Base-by-base conservation (phyloP, 768 basidiomycete species). In the Arthromyces matolae region DNA sequence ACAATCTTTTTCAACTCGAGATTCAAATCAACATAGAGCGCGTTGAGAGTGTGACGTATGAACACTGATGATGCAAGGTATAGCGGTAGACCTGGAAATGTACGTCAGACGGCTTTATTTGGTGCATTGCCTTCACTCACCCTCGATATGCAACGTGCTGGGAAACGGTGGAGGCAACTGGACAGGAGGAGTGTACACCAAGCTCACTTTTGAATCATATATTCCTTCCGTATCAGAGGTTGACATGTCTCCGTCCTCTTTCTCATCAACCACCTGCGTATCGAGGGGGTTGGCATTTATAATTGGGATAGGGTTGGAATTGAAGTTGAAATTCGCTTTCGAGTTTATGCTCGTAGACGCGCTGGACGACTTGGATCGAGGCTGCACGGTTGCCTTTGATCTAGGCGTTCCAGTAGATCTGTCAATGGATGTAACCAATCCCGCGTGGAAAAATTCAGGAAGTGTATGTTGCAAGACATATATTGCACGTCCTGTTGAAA, bases 401-500 rank as follows among this genome's bases (percentile, higher is more conserved):
- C 58, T 62, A 8, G 68, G 77, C 37, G 51, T 56, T 6, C 71
- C 75, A 2, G 73, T 75, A 0, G 65, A 60, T 45, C 70, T 73
- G 58, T 83, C 78, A 12, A 83, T 60, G 1, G 70, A 72, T 3
- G 78, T 76, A 9, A 86, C 65, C 4, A 91, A 77, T 2, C 89
- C 89, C 3, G 71, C 71, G 7, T 72, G 60, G 60, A 91, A 91
- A 64, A 90, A 89, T 8, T 76, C 71, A 1, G 86, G 86, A 6
- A 90, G 72, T 0, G 89, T 89, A 51, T 78, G 71, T 58, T 79
- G 79, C 0, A 91, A 69, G 25, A 86, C 67, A 58, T 80, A 77
- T 44, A 86, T 82, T 3, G 83, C 85, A 28, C 86, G 81, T 41
- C 87, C 88, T 90, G n/a, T n/a, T n/a, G n/a, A n/a, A n/a, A n/a